Conservation (phyloP, 768 basidiomycete species). For the Tulasnella sp. region DNA sequence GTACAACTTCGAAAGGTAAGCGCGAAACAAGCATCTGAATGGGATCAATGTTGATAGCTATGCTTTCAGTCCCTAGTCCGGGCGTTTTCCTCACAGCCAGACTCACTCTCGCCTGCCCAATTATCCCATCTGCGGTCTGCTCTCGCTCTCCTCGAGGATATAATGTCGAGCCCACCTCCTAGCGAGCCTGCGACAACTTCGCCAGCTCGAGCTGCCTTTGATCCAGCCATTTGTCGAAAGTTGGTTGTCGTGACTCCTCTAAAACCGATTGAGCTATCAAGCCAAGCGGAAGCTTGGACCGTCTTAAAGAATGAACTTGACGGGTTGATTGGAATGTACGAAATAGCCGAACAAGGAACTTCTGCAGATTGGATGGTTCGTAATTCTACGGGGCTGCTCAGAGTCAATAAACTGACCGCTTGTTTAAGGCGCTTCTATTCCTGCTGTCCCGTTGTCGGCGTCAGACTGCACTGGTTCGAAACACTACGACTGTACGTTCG, state of each 20-base stretch:
- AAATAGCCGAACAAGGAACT: background rate
- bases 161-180: background rate
- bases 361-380: conserved; percentile 19
- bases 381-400: background rate
- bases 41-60: background rate
- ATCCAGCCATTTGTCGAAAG: conserved; percentile 30
- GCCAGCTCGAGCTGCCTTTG: conserved; percentile 31
- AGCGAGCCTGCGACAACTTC: conserved; percentile 20
- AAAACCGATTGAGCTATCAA: conserved; percentile 29
- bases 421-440: background rate
- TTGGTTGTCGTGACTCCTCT: conserved; percentile 37
- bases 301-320: conserved; percentile 28
- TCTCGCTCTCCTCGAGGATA: conserved; percentile 7
- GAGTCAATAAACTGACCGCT: background rate
- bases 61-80: conserved; percentile 27
- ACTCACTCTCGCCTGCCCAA: background rate
- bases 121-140: conserved; percentile 7
- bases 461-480: conserved; percentile 14
- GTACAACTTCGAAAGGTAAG: conserved; percentile 33
- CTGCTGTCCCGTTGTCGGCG: background rate
- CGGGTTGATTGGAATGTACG: conserved; percentile 26
- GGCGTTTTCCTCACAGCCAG: conserved; percentile 26
- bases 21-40: background rate
- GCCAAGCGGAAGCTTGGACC: conserved; percentile 24
- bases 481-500: background rate